Base-by-base conservation (phyloP, 192 early-diverging fungal genomes). In the Entomortierella lignicola region DNA sequence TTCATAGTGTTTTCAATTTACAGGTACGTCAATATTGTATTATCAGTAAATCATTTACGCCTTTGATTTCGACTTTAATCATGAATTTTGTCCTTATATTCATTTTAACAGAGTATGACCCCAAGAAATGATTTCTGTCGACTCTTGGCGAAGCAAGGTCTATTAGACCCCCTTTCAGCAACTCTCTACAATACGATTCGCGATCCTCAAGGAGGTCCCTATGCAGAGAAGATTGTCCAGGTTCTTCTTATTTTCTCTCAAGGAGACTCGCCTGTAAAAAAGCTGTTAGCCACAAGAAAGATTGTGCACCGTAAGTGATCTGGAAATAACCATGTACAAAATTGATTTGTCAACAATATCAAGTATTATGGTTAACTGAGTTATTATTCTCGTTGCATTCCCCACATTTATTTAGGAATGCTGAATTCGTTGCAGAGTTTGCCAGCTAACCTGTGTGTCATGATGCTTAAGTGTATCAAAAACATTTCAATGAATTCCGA, bases 401-500 rank as follows among this genome's bases (percentile, higher is more conserved):
- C 39, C n/a, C n/a, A n/a, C 34, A 37, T 37, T 8, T 34, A 30
- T n/a, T 63, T 65, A 73, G 72, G 85, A n/a, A 83, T 86, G 73
- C 63, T 87, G 44, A 69, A 67, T 34, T 74, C 64, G 2, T 55
- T 91, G 30, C 68, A 83, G 26, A 71, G 72, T 31, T 53, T 90
- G 34, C 60, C 77, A 32, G 61, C 75, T 3, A 55, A 58, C 8
- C 47, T 83, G 13, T 61, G 57, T 17, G 84, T 91, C 2, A 57
- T 63, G 48, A 83, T 89, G 80, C 70, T 90, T 0, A 91, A 90
- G 70, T 86, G 82, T 32, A 68, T 91, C 47, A 91, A 89, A 55
- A 90, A 91, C 65, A 60, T 91, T 23, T 89, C 89, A 5, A 88
- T 89, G 85, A 81, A 83, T 57, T 80, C 88, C 21, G 85, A 87